Base-by-base conservation (phyloP, 345 rosid genomes). In the Populus alba region DNA sequence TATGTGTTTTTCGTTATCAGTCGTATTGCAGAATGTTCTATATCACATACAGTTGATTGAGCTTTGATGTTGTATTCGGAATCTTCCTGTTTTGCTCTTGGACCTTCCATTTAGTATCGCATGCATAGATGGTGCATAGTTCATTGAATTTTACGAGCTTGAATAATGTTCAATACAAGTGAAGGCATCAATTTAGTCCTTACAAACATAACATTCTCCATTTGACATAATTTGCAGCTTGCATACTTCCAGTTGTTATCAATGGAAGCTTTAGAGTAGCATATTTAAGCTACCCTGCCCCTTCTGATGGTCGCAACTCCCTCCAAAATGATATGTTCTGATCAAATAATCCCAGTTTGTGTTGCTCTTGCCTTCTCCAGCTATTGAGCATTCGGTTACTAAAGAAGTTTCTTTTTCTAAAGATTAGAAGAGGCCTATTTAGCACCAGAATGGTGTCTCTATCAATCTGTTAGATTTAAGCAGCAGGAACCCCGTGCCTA, bases 1-100 rank as follows among this genome's bases (percentile, higher is more conserved):
- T 96, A 87, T 10, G 94, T 79, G 43, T 71, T 66, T 71, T 18
- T 59, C 45, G 47, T 71, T 9, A 45, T 72, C 35, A 72, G 29
- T 66, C 61, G 47, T 35, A 27, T 65, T 65, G 66, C 41, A 15
- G 33, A 62, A 43, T 8, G 33, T 47, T 76, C 17, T 43, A 23
- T 66, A 61, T 13, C 25, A n/a, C 68, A 1, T 13, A 9, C 35
- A 67, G 3, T 41, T 57, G 25, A 25, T 71, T 65, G 38, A 22
- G 33, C 20, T 77, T 63, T 25, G 61, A 47, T 81, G 23, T 25
- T 38, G 38, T 35, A 0, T 3, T 20, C 25, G 43, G 2, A 15
- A 38, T 61, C n/a, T 43, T 74, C 69, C 49, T 8, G 27, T 1
- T 74, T 15, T 31, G n/a, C 67, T 29, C 10, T 20, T 20, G 59